Evolutionary conservation across 352 stramenopile species (phyloP), one percentile per base, ranked within the genome.

Genomic region (Phytophthora pistaciae): DNA sequence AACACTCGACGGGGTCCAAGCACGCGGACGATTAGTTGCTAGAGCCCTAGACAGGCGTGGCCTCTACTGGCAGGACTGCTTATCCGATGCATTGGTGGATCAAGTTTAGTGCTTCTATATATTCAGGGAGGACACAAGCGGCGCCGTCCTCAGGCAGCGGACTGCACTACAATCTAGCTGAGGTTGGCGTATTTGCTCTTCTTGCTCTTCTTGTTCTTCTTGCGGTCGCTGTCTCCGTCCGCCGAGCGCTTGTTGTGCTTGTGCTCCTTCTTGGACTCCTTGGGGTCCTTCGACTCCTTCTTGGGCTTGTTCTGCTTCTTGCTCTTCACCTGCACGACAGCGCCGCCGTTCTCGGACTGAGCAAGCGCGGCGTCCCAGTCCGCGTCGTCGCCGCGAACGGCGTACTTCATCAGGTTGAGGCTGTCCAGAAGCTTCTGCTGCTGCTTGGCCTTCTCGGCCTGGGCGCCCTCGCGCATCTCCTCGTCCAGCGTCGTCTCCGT

Each of bases 401-500:
- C 91, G 74, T 99, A 99, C 77, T 99, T 96, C 82, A 98, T 98
- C n/a, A 99, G 83, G 70, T 98, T 90, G 25, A 91, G 81, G 68
- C 94, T 83, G 59, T 97, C 84, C n/a, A 96, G 65, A 74, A 98
- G 67, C 60, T 94, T 84, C 72, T 95, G 77, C 75, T 95, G 85
- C 55, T 88, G 73, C 72, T 98, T 91, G 40, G 84, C 73, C 60
- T 95, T 86, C 42, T 96, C 87, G 71, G 97, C 81, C 55, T 75
- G 78, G 58, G 92, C 92, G 46, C 77, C 87, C 20, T 94, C 83
- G 33, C 79, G 79, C 73, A 92, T 85, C 71, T 97, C 90, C 16
- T 95, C 84, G 48, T 84, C 82, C 38, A 97, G 91, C 50, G 80
- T 94, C 67, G 97, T 85, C 38, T 89, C 81, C 29, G 95, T 96